Evolutionary conservation across 371 early-diverging fungal species (phyloP).

Genomic region (Mortierella sp.): DNA sequence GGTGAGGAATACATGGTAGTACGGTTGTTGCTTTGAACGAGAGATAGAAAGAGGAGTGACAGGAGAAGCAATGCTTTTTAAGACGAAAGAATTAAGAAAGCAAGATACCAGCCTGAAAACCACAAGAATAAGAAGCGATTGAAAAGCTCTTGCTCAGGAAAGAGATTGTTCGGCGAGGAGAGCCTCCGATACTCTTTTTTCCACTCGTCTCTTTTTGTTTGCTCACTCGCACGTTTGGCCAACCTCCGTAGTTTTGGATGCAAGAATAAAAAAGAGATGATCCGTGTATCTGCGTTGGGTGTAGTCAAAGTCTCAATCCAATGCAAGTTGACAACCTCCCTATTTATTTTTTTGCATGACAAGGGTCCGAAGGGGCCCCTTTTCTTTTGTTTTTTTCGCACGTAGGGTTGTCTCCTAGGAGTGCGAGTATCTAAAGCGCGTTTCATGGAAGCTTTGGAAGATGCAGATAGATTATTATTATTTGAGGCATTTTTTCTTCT

Average conservation of each 20-base stretch:
- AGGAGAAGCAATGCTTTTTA: not conserved
- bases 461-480: not conserved
- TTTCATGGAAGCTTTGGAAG: slow-evolving; percentile 11
- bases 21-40: not conserved
- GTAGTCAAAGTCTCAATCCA: not conserved
- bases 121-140: not conserved
- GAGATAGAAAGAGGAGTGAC: not conserved
- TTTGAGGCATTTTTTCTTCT: slow-evolving; percentile 1
- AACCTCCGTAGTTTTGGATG: not conserved
- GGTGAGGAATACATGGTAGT: not conserved
- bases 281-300: not conserved
- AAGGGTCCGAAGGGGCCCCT: not conserved
- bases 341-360: not conserved
- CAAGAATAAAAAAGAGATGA: not conserved
- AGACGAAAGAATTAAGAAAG: not conserved
- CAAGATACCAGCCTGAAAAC: not conserved
- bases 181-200: not conserved
- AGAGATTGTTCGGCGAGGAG: not conserved
- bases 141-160: not conserved
- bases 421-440: not conserved
- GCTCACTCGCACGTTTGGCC: not conserved
- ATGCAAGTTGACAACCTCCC: not conserved
- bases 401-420: not conserved
- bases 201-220: not conserved
- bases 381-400: not conserved